phyloP scores from a whole-genome alignment of 768 basidiomycete species.

The Ramaria rubella region DNA sequence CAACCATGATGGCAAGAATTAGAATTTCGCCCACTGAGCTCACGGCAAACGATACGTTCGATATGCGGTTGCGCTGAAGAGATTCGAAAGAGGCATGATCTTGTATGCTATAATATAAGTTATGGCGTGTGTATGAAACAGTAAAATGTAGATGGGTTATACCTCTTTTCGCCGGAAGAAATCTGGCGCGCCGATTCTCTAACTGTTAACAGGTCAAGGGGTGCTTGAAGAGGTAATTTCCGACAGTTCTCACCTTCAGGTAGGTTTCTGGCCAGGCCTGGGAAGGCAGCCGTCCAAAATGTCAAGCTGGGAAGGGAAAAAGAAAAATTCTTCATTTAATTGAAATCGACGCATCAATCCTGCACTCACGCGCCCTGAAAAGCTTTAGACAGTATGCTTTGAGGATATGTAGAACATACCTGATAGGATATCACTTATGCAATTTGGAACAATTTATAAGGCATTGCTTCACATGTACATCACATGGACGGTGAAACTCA shows the following conservation, averaged over 20 bases:
- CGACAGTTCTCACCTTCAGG: slow-evolving; percentile 33
- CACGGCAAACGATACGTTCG: slow-evolving; percentile 67
- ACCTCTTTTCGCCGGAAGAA: slow-evolving; percentile 43
- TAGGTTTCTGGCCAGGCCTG: slow-evolving; percentile 63
- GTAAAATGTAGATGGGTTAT: neutral
- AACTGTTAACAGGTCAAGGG: slow-evolving; percentile 26
- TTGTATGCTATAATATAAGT: slow-evolving; percentile 27
- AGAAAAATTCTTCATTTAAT: neutral
- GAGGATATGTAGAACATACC: slow-evolving; percentile 24
- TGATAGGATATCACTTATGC: slow-evolving; percentile 64
- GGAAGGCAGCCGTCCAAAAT: slow-evolving; percentile 82
- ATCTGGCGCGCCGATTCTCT: slow-evolving; percentile 40
- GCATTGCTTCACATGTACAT: neutral
- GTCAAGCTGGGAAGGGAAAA: slow-evolving; percentile 49
- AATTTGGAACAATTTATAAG: slow-evolving; percentile 11
- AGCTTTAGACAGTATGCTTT: neutral
- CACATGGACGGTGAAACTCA: slow-evolving; percentile 32
- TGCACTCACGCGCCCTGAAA: slow-evolving; percentile 38
- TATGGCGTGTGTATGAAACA: neutral
- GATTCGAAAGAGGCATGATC: slow-evolving; percentile 54
- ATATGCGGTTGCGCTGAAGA: slow-evolving; percentile 62
- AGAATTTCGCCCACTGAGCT: slow-evolving; percentile 65
- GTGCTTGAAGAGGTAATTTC: neutral
- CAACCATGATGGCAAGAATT: slow-evolving; percentile 66
- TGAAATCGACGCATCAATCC: neutral